Evolutionary conservation across 2,329 filamentous ascomycete species (phyloP), one percentile per base, ranked within the genome.

Genomic region (Cercospora janseana): DNA sequence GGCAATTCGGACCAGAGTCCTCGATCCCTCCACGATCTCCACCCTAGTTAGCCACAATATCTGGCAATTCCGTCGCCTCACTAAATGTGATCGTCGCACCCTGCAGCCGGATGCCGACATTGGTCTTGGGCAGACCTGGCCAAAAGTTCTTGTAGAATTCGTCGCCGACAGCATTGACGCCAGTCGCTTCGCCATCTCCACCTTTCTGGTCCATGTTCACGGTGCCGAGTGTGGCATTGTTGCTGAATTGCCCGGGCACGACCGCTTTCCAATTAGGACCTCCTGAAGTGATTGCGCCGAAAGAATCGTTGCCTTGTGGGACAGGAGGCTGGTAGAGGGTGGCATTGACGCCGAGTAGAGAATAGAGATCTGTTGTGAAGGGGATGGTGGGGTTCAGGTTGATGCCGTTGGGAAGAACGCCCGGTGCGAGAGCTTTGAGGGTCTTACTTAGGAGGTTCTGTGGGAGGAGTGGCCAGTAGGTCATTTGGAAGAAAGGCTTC

Each of bases 401-500:
- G 18, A 49, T 6, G 2, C 38, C 38, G 2, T 23, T 18, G 16
- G 31, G 21, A 10, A 29, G 9, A 3, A 43, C 16, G 21, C 38
- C 40, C 2, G 40, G 43, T 10, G 46, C 46, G 52, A 55, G 45
- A n/a, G 35, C n/a, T 12, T 41, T 31, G 4, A 53, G 24, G 23
- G 38, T 51, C 21, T 49, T 49, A 24, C 24, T 43, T 8, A 52
- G 15, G 13, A 54, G 45, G 40, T 55, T 52, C 9, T 42, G 27
- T 12, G 46, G 42, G 6, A 57, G 46, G 24, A 55, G 37, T 12
- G 58, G 48, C 4, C 46, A 42, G 27, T 52, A 51, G 15, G 50
- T 56, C 38, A 57, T 52, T 23, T 52, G 50, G 49, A 59, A 60
- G 35, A 51, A 59, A 2, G 58, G 58, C 20, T 53, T 52, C 5